A percentile compares a stretch with the other conserved stretches of the same genome.
phyloP scores from a whole-genome alignment of 1,284 basidiomycete species.

The Trichosporon inkin region DNA sequence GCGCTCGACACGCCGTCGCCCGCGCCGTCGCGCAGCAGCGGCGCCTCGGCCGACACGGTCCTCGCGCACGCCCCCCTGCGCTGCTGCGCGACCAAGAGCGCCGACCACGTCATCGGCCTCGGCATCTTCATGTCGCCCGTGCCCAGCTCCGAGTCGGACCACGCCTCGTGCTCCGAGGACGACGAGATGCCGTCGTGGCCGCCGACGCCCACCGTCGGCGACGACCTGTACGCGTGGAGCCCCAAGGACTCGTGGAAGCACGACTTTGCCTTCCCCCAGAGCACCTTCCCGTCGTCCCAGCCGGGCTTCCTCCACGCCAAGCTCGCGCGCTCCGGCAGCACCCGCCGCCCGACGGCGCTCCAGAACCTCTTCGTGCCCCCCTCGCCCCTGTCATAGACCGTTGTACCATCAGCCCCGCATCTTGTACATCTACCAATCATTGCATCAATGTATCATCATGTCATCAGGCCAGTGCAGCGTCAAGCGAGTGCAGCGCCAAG shows the following conservation, averaged over 20 bases:
- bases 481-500: no score
- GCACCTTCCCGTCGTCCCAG: background rate
- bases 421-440: background rate
- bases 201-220: slow-evolving; percentile 17
- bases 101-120: slow-evolving; percentile 18
- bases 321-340: background rate
- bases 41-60: background rate
- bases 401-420: background rate
- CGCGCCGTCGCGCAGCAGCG: background rate
- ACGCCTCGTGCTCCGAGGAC: slow-evolving; percentile 14
- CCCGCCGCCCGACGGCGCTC: background rate
- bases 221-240: slow-evolving; percentile 6
- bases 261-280: background rate
- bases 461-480: no score
- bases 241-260: background rate
- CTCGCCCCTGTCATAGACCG: background rate
- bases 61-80: slow-evolving; percentile 2
- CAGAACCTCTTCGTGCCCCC: background rate
- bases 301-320: background rate
- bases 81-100: slow-evolving; percentile 16
- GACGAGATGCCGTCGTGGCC: slow-evolving; percentile 21
- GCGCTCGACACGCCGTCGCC: slow-evolving; percentile 7
- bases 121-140: slow-evolving; percentile 20
- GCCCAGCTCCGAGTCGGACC: slow-evolving; percentile 10
- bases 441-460: background rate